Conservation (phyloP, 164 flowering plant genomes). For the Akebia trifoliata region DNA sequence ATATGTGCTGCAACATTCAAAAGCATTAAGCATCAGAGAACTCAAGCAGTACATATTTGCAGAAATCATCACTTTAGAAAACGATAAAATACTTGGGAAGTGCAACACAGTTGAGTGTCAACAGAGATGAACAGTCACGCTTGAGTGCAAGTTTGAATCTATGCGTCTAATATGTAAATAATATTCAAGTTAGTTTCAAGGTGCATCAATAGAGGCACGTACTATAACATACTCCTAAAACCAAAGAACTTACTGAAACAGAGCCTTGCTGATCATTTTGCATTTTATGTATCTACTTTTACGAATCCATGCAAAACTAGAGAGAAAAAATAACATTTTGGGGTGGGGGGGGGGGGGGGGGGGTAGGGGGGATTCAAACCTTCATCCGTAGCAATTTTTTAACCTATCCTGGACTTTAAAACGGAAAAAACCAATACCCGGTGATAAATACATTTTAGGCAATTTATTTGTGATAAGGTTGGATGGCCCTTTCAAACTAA, state of each 20-base stretch:
- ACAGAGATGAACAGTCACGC: not conserved
- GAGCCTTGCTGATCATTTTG: not conserved
- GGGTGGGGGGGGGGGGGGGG: too few relatives aligned
- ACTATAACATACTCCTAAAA: not conserved
- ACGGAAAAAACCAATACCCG: too few relatives aligned
- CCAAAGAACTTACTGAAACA: too few relatives aligned
- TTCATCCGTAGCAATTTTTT: too few relatives aligned
- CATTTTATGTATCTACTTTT: not conserved
- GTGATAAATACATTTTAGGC: too few relatives aligned
- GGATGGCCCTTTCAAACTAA: not conserved
- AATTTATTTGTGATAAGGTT: not conserved
- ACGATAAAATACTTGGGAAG: not conserved
- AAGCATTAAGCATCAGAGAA: conserved; percentile 3
- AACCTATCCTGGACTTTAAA: too few relatives aligned
- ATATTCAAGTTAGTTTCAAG: not conserved
- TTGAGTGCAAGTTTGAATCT: not conserved
- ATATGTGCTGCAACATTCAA: conserved; percentile 64
- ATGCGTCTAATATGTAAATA: not conserved
- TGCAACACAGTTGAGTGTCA: not conserved
- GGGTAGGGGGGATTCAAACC: too few relatives aligned
- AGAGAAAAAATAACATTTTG: too few relatives aligned
- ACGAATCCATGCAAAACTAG: not conserved
- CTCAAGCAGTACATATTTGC: not conserved
- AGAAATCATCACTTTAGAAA: not conserved
- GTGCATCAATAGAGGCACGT: not conserved